Conservation (phyloP, 148 eudicot species). For the Camellia lanceoleosa region DNA sequence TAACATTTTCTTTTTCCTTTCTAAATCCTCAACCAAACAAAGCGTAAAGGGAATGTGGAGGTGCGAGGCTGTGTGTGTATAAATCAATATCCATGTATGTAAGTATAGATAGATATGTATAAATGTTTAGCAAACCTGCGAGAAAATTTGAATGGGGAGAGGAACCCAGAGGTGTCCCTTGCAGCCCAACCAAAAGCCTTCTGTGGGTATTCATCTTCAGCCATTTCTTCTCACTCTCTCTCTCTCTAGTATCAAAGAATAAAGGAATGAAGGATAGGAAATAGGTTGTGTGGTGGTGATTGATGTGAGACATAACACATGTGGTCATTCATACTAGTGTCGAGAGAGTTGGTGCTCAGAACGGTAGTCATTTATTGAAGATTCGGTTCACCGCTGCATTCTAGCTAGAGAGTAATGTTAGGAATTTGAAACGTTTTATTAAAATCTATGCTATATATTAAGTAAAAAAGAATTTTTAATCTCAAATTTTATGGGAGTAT, state of each 20-base stretch:
- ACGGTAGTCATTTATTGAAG: too few relatives aligned
- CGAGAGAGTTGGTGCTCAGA: too few relatives aligned
- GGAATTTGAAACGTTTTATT: too few relatives aligned
- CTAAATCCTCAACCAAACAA: neutral
- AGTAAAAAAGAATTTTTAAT: too few relatives aligned
- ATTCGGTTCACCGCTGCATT: too few relatives aligned
- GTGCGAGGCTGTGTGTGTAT: neutral
- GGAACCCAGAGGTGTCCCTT: conserved; percentile 47
- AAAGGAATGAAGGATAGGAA: too few relatives aligned
- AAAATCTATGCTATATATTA: too few relatives aligned
- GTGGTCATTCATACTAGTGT: too few relatives aligned
- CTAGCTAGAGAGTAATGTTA: too few relatives aligned
- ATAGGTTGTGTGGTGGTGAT: too few relatives aligned
- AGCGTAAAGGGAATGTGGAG: neutral
- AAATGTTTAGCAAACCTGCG: conserved; percentile 31
- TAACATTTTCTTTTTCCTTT: neutral
- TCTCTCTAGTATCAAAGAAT: neutral
- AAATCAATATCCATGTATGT: neutral
- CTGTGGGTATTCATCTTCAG: conserved; percentile 7
- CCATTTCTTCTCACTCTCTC: conserved; percentile 20
- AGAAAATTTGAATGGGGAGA: conserved; percentile 59
- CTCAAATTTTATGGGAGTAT: too few relatives aligned
- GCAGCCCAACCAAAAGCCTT: conserved; percentile 69
- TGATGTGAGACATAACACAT: too few relatives aligned
- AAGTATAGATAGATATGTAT: neutral